These are phyloP conservation scores for Crithidia thermophila DNA, from an alignment of 208 protist genomes.

Conservation along the genomic window DNA sequence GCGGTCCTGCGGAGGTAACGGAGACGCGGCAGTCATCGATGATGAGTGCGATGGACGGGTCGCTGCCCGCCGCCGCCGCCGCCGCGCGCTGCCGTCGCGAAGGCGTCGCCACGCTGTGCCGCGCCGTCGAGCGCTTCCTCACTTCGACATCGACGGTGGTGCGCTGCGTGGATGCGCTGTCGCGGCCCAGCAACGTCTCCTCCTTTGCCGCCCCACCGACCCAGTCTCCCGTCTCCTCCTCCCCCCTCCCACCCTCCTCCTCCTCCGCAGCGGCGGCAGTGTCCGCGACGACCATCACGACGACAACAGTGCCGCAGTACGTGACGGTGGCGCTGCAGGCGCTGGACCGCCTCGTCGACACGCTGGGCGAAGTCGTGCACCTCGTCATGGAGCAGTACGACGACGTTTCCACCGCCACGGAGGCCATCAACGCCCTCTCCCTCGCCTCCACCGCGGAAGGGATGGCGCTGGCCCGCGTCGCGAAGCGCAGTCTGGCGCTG, in stretches of 20 bases:
- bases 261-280: neutral
- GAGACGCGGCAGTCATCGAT: neutral
- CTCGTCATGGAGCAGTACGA: constrained; percentile 36
- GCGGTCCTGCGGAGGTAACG: neutral
- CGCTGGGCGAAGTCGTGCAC: constrained; percentile 45
- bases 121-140: constrained; percentile 35
- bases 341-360: constrained; percentile 49
- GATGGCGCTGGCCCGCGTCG: constrained; percentile 38
- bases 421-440: constrained; percentile 46
- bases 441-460: constrained; percentile 43
- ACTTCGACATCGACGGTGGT: constrained; percentile 32
- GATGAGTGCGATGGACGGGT: neutral
- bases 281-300: neutral
- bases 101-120: constrained; percentile 38
- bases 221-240: neutral
- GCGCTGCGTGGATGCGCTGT: constrained; percentile 7
- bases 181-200: neutral
- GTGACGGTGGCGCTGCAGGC: constrained; percentile 35
- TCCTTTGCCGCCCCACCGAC: neutral
- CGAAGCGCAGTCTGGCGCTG: constrained; percentile 46
- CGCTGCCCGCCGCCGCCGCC: neutral
- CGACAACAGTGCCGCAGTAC: constrained; percentile 15
- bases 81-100: constrained; percentile 31
- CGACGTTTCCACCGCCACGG: constrained; percentile 41
- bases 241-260: neutral